These are phyloP conservation scores for Berkeleyomyces rouxiae DNA, from an alignment of 2,329 filamentous ascomycete species.

Conservation along the genomic window DNA sequence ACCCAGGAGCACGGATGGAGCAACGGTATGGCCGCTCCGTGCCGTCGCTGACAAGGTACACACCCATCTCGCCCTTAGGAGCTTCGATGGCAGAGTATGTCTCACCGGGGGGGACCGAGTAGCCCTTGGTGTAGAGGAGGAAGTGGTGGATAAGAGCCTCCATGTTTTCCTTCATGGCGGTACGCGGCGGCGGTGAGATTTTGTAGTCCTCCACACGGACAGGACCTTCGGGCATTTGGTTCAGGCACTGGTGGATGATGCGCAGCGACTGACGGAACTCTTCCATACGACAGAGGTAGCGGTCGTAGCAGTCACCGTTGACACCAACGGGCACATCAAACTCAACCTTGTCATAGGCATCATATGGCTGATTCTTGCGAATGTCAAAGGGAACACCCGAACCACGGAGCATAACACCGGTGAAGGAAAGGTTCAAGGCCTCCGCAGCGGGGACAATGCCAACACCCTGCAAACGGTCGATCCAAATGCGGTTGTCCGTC, in stretches of 20 bases:
- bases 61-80: constrained; percentile 99
- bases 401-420: constrained; percentile 93
- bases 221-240: constrained; percentile 94
- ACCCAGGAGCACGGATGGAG: constrained; percentile 92
- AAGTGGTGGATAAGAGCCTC: constrained; percentile 99
- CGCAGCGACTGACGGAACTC: constrained; percentile 96
- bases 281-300: constrained; percentile 98
- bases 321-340: constrained; percentile 94
- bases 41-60: constrained; percentile 89
- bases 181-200: constrained; percentile 82
- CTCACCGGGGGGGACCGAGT: constrained; percentile 90
- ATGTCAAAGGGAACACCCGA: constrained; percentile 94
- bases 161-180: constrained; percentile 99
- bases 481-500: constrained; percentile 99
- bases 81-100: constrained; percentile 97
- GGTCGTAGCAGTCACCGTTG: constrained; percentile 98
- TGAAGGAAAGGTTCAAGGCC: constrained; percentile 93
- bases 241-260: constrained; percentile 96
- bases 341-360: constrained; percentile 94
- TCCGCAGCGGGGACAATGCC: constrained; percentile 84
- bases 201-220: constrained; percentile 98
- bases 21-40: constrained; percentile 93
- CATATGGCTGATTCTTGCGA: constrained; percentile 91
- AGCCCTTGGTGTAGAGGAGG: constrained; percentile 95
- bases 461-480: constrained; percentile 75